Percentiles rank a stretch among this genome's conserved stretches.
Conservation (phyloP, 192 early-diverging fungal species). For the Linnemannia schmuckeri region DNA sequence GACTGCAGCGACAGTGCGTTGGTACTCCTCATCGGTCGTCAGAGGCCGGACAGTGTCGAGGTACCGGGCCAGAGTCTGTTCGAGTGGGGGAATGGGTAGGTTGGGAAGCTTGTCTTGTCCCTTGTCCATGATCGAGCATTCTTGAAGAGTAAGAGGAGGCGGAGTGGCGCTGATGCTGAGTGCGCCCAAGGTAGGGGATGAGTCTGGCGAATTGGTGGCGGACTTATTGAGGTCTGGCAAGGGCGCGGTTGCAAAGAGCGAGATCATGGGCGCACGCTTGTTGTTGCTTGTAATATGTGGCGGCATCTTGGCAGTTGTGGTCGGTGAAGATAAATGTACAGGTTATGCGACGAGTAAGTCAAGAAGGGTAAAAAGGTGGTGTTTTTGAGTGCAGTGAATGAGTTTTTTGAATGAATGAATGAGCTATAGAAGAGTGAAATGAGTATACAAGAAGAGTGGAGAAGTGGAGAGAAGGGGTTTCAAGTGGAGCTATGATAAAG, state of each 20-base stretch:
- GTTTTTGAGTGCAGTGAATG: background rate
- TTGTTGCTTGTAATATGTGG: conserved; percentile 13
- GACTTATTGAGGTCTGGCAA: conserved; percentile 51
- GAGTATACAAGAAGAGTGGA: background rate
- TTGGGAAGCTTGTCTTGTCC: conserved; percentile 42
- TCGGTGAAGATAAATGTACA: background rate
- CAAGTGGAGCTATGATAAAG: background rate
- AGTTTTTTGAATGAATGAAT: background rate
- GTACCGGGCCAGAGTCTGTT: conserved; percentile 63
- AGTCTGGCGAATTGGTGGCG: conserved; percentile 40
- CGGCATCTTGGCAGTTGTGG: conserved; percentile 26
- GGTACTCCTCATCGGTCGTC: conserved; percentile 55
- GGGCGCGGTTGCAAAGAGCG: conserved; percentile 34
- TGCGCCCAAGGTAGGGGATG: conserved; percentile 16
- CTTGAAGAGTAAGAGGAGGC: conserved; percentile 10
- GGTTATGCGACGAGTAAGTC: too few relatives aligned
- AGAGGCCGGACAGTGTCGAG: conserved; percentile 59
- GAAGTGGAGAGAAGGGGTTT: background rate
- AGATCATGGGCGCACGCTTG: conserved; percentile 25
- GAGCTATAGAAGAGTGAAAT: background rate
- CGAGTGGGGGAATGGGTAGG: conserved; percentile 65
- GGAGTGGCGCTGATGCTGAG: background rate
- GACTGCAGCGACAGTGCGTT: conserved; percentile 57
- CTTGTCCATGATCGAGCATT: conserved; percentile 33
- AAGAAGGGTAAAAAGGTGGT: too few relatives aligned